Conservation (phyloP, 2,329 filamentous ascomycete genomes). For the Calonectria naviculata region DNA sequence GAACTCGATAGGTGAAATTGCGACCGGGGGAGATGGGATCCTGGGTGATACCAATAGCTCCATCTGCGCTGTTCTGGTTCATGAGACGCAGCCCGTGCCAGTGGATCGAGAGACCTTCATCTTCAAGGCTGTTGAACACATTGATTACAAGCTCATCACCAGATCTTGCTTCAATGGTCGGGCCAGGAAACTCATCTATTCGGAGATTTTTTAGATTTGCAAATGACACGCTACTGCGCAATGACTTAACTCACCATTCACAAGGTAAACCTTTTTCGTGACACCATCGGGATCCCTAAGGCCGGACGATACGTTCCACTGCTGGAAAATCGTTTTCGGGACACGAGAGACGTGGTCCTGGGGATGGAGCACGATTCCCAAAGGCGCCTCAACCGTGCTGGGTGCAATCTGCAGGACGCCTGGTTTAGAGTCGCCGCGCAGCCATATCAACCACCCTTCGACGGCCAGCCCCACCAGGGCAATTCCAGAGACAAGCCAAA, state of each 20-base stretch:
- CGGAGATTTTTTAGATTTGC: not conserved
- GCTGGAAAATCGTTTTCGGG: not conserved
- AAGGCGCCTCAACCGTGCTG: not conserved
- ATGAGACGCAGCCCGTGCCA: conserved; percentile 83
- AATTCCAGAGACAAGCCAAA: not conserved
- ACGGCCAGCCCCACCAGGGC: not conserved
- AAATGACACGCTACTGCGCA: too few relatives aligned
- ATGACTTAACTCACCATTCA: conserved; percentile 30
- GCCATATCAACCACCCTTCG: not conserved
- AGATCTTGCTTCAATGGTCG: conserved; percentile 75
- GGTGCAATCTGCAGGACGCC: not conserved
- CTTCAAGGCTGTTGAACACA: conserved; percentile 70
- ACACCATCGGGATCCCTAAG: conserved; percentile 18
- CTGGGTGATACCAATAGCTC: conserved; percentile 61
- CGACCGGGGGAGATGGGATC: conserved; percentile 63
- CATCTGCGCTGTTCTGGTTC: conserved; percentile 76
- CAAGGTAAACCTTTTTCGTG: conserved; percentile 38
- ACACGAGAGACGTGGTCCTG: not conserved
- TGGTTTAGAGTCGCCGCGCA: not conserved
- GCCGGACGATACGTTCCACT: not conserved
- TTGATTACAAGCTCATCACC: conserved; percentile 78
- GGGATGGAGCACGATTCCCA: not conserved
- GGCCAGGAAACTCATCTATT: conserved; percentile 71
- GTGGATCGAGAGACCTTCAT: conserved; percentile 74
- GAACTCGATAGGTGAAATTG: conserved; percentile 66